Percentiles rank a stretch among this genome's conserved stretches.
These are phyloP conservation scores for Quercus bicolor DNA, from an alignment of 306 rosid species.

Conservation along the genomic window DNA sequence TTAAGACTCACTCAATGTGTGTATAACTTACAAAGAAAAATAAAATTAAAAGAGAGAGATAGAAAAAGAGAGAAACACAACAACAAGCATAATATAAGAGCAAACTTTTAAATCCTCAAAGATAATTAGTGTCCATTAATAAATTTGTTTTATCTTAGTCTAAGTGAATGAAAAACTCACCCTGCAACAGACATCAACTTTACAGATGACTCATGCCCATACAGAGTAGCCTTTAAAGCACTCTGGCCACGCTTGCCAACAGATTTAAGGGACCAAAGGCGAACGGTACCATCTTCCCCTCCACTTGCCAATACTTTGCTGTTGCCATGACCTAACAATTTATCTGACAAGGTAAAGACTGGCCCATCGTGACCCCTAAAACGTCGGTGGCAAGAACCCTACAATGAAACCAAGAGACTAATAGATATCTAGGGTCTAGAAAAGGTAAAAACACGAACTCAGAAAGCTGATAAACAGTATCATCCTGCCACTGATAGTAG, in stretches of 20 bases:
- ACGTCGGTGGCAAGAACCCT: constrained; percentile 60
- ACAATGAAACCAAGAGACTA: constrained; percentile 15
- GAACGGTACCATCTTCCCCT: constrained; percentile 89
- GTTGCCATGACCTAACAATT: constrained; percentile 62
- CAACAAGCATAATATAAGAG: neutral
- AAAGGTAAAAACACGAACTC: neutral
- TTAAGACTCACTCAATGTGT: no score
- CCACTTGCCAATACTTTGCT: constrained; percentile 86
- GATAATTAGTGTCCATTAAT: neutral
- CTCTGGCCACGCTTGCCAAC: constrained; percentile 63
- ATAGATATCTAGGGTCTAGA: neutral
- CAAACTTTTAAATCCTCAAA: neutral
- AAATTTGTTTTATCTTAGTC: neutral
- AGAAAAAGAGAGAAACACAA: no score
- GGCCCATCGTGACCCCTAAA: constrained; percentile 86
- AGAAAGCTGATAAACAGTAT: neutral
- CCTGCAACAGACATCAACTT: constrained; percentile 66
- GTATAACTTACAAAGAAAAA: no score
- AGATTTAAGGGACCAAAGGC: constrained; percentile 76
- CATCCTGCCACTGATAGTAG: neutral
- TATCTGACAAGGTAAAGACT: constrained; percentile 66
- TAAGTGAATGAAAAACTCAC: constrained; percentile 34
- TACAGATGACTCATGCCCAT: constrained; percentile 78
- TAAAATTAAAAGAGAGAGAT: no score
- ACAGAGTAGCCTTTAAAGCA: constrained; percentile 66